Conservation (phyloP, 768 basidiomycete genomes). For the Lactarius hengduanensis region DNA sequence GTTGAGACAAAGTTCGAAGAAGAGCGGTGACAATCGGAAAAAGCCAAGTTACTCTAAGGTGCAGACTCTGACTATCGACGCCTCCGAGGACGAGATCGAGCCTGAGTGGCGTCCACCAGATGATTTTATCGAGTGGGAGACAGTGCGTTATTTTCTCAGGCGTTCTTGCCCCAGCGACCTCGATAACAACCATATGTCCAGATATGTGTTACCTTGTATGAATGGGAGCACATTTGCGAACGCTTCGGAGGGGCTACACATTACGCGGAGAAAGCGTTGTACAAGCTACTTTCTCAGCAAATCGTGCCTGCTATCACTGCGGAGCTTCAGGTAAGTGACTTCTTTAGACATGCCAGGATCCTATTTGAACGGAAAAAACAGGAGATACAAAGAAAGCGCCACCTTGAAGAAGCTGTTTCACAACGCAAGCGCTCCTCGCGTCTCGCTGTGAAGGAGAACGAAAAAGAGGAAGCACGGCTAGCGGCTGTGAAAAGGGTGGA, state of each 20-base stretch:
- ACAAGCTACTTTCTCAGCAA: constrained; percentile 60
- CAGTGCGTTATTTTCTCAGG: constrained; percentile 43
- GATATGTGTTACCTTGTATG: constrained; percentile 79
- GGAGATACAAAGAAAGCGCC: constrained; percentile 62
- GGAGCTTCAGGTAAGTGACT: constrained; percentile 56
- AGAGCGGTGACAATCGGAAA: constrained; percentile 17
- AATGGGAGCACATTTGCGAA: constrained; percentile 82
- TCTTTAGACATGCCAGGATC: neutral
- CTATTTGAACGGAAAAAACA: constrained; percentile 33
- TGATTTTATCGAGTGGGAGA: constrained; percentile 88
- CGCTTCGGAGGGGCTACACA: constrained; percentile 75
- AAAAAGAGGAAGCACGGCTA: constrained; percentile 68
- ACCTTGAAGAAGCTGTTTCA: constrained; percentile 69
- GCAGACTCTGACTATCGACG: constrained; percentile 18
- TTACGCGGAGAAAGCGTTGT: constrained; percentile 76
- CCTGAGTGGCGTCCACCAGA: constrained; percentile 38
- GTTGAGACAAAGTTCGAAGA: constrained; percentile 16
- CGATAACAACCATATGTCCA: constrained; percentile 34
- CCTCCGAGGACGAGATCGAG: constrained; percentile 31
- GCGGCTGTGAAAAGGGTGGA: constrained; percentile 61
- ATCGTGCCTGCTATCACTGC: constrained; percentile 71
- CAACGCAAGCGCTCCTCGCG: constrained; percentile 92
- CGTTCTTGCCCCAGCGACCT: neutral
- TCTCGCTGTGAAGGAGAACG: constrained; percentile 76
- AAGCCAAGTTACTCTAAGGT: constrained; percentile 18